Conservation (phyloP, 805 yeast genomes). For the Groenewaldozyma tartarivorans region DNA sequence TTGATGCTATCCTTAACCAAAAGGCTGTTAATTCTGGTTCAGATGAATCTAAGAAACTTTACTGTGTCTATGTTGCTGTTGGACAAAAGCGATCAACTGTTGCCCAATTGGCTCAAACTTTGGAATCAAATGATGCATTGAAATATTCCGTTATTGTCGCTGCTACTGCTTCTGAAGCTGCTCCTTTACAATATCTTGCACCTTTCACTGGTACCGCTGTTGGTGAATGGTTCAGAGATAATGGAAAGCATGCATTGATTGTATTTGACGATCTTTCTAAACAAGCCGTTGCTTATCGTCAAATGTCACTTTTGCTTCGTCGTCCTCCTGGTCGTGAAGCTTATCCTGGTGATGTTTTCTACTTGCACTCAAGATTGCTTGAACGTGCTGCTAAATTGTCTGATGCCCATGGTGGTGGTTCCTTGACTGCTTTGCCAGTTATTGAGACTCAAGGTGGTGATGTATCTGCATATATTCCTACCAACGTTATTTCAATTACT, state of each 20-base stretch:
- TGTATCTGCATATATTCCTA: conserved; percentile 96
- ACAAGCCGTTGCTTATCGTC: conserved; percentile 99
- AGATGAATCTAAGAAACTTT: conserved; percentile 95
- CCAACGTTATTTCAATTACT: conserved; percentile 94
- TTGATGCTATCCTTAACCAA: conserved; percentile 97
- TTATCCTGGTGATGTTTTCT: conserved; percentile 95
- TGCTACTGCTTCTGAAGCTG: conserved; percentile 99
- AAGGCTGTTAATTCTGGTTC: conserved; percentile 95
- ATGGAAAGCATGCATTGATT: conserved; percentile 95
- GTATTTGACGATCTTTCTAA: conserved; percentile 96
- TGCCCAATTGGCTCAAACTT: conserved; percentile 98
- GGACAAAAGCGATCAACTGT: conserved; percentile 99
- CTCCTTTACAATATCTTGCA: conserved; percentile 99
- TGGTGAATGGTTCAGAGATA: conserved; percentile 99
- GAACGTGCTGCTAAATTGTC: conserved; percentile 98
- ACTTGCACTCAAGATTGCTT: conserved; percentile 87
- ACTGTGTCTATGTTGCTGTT: conserved; percentile 99
- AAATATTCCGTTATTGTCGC: conserved; percentile 97
- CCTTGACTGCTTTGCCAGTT: conserved; percentile 91
- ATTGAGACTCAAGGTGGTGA: conserved; percentile 99
- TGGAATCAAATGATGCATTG: conserved; percentile 96
- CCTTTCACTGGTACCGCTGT: conserved; percentile 99
- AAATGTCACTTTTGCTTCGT: conserved; percentile 92
- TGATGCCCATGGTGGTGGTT: conserved; percentile 82
- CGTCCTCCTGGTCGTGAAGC: conserved; percentile 97